Evolutionary conservation across 805 yeast species (phyloP).

Genomic region (Schwanniomyces occidentalis): DNA sequence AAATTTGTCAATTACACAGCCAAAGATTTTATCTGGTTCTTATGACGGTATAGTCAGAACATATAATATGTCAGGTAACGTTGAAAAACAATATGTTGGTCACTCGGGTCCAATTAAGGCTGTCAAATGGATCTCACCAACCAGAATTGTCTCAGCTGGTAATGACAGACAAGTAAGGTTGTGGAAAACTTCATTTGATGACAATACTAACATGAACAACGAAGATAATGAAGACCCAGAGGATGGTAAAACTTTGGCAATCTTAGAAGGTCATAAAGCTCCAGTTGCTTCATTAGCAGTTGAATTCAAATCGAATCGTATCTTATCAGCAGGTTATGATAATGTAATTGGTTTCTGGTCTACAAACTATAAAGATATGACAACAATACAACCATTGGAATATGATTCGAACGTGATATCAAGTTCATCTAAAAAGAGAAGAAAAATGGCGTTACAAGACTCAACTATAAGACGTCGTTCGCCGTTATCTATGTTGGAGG

Average conservation of each 20-base stretch:
- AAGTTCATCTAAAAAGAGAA: conserved; percentile 84
- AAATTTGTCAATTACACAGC: conserved; percentile 30
- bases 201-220: conserved; percentile 45
- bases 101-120: conserved; percentile 86
- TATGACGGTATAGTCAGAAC: conserved; percentile 94
- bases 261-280: conserved; percentile 86
- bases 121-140: conserved; percentile 75
- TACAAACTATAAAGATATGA: conserved; percentile 79
- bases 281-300: conserved; percentile 78
- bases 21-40: conserved; percentile 79
- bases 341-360: conserved; percentile 85
- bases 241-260: conserved; percentile 76
- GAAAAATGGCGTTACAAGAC: conserved; percentile 77
- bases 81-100: conserved; percentile 79
- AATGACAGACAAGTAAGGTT: conserved; percentile 85
- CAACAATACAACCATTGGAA: conserved; percentile 50
- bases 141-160: conserved; percentile 81
- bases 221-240: conserved; percentile 44
- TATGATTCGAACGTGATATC: conserved; percentile 53
- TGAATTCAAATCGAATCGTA: conserved; percentile 52
- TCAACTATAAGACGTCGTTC: conserved; percentile 77
- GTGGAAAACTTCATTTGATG: conserved; percentile 68
- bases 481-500: conserved; percentile 74
- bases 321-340: conserved; percentile 86
- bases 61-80: conserved; percentile 79